A percentile compares a stretch with the other conserved stretches of the same genome.
Evolutionary conservation across 169 alveolate species (phyloP).

Genomic region (Cryptosporidium ubiquitum): DNA sequence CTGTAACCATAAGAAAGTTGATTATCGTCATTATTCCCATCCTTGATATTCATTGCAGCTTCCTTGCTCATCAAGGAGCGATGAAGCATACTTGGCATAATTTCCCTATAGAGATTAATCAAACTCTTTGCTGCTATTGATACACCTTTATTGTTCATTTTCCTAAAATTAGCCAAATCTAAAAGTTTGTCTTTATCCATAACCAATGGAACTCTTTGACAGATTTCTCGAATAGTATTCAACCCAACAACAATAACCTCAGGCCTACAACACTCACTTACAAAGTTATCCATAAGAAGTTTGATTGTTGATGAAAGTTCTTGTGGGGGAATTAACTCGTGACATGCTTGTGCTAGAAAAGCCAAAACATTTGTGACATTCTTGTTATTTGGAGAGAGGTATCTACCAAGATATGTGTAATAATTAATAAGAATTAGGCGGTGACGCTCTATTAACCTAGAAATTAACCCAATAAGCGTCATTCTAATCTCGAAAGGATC

Average conservation of each 20-base stretch:
- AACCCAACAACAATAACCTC: constrained; percentile 85
- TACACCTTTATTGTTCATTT: constrained; percentile 86
- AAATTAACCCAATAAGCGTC: constrained; percentile 82
- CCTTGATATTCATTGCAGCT: constrained; percentile 74
- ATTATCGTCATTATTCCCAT: constrained; percentile 70
- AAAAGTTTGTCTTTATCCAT: constrained; percentile 82
- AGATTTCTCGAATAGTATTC: constrained; percentile 87
- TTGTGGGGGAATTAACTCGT: constrained; percentile 87
- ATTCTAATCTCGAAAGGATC: constrained; percentile 83
- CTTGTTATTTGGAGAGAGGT: constrained; percentile 86
- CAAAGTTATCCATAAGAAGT: constrained; percentile 84
- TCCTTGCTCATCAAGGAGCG: constrained; percentile 82
- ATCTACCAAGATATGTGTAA: constrained; percentile 83
- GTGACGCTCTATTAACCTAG: constrained; percentile 89
- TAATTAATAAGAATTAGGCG: constrained; percentile 81
- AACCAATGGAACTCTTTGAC: constrained; percentile 86
- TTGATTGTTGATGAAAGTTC: constrained; percentile 86
- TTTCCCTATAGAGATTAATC: constrained; percentile 86
- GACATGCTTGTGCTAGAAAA: constrained; percentile 88
- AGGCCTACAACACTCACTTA: constrained; percentile 84
- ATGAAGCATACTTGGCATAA: constrained; percentile 83
- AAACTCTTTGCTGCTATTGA: constrained; percentile 87
- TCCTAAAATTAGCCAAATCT: constrained; percentile 82
- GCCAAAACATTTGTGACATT: constrained; percentile 87
- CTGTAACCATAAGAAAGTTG: constrained; percentile 80